Evolutionary conservation across 1,139 yeast species (phyloP).

Genomic region (Yamadazyma atlantica): DNA sequence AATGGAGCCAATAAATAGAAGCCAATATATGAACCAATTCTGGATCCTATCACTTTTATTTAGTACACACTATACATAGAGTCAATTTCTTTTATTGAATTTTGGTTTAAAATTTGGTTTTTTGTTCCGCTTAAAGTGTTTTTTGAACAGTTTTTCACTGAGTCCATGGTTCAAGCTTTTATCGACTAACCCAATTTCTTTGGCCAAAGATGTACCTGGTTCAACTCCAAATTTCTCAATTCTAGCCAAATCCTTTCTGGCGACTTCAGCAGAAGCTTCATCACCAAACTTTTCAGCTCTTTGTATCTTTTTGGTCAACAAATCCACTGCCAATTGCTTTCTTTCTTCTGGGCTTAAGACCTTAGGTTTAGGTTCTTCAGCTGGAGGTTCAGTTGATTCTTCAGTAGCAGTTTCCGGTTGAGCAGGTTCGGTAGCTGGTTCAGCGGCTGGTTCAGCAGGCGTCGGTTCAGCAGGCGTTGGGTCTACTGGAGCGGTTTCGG

Average conservation of each 20-base stretch:
- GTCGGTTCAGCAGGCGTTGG: too few species aligned
- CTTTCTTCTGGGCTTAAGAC: conserved; percentile 65
- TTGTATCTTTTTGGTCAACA: conserved; percentile 63
- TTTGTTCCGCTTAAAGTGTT: conserved; percentile 15
- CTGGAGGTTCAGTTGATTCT: conserved; percentile 17
- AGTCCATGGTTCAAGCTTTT: conserved; percentile 25
- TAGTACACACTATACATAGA: too few species aligned
- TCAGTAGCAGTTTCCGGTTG: conserved; percentile 16
- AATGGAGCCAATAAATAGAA: too few species aligned
- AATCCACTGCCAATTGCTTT: conserved; percentile 65
- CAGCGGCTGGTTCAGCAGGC: too few species aligned
- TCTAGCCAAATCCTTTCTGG: conserved; percentile 61
- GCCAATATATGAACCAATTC: too few species aligned
- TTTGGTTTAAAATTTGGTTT: conserved; percentile 8
- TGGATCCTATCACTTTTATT: too few species aligned
- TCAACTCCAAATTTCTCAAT: conserved; percentile 85
- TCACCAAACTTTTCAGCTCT: conserved; percentile 81
- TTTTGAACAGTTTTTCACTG: conserved; percentile 17
- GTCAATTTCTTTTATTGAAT: background rate
- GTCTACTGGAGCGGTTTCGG: too few species aligned
- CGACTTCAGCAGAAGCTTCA: conserved; percentile 52
- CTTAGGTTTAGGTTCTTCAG: conserved; percentile 32
- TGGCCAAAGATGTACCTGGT: conserved; percentile 63
- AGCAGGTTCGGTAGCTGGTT: conserved; percentile 17
- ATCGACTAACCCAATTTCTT: conserved; percentile 60